phyloP scores from a whole-genome alignment of 768 basidiomycete genomes.

The Mycena kentingensis region DNA sequence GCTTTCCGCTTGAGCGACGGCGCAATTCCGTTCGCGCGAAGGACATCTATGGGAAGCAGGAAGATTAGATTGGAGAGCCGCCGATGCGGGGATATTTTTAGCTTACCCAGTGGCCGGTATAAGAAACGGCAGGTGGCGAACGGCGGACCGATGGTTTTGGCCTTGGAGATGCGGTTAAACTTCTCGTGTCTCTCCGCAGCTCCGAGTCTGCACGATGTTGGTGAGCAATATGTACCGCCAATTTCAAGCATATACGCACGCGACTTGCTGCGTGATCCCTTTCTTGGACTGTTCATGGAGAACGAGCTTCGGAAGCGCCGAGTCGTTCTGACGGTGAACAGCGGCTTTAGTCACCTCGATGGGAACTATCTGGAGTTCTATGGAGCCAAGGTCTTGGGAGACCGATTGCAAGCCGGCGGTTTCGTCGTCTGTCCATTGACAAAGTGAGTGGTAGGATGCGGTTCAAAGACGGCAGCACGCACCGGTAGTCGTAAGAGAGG shows the following conservation, averaged over 20 bases:
- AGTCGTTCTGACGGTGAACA: neutral
- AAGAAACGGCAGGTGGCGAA: neutral
- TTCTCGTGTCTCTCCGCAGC: neutral
- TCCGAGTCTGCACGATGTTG: neutral
- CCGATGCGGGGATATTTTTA: too few species aligned
- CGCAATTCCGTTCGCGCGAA: neutral
- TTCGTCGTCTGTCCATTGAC: too few species aligned
- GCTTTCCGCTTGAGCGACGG: neutral
- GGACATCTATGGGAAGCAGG: neutral
- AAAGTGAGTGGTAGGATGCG: too few species aligned
- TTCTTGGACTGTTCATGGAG: neutral
- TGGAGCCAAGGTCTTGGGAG: neutral
- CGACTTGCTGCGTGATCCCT: neutral
- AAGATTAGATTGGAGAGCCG: too few species aligned
- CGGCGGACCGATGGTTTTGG: neutral
- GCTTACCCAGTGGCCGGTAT: too few species aligned
- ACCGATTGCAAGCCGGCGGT: neutral
- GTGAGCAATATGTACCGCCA: too few species aligned
- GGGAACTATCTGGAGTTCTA: neutral
- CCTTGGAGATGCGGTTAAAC: neutral
- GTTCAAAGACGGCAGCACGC: too few species aligned
- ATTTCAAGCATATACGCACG: neutral
- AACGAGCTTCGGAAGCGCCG: neutral
- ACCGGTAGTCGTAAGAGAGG: too few species aligned
- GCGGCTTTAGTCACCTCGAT: neutral